Conservation (phyloP, 2,329 filamentous ascomycete genomes). For the Colletotrichum acutatum region DNA sequence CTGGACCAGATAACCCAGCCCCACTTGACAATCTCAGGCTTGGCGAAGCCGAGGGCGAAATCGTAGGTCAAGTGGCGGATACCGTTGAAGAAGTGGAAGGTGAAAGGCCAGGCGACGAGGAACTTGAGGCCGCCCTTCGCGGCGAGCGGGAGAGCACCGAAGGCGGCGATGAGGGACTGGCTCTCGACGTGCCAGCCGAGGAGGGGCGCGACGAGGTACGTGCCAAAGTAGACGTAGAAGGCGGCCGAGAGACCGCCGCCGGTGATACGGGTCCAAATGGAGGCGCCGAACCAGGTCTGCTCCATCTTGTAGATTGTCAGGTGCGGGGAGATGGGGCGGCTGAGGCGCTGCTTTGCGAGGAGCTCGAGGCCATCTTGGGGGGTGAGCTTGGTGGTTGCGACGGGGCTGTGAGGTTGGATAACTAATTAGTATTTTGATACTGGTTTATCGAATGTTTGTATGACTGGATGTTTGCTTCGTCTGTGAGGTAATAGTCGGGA, state of each 20-base stretch:
- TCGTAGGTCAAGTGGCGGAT: slow-evolving; percentile 66
- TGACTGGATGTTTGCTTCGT: background rate
- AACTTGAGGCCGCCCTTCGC: slow-evolving; percentile 69
- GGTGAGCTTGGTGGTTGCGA: slow-evolving; percentile 68
- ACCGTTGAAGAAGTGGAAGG: slow-evolving; percentile 68
- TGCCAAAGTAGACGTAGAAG: slow-evolving; percentile 82
- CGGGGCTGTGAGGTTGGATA: slow-evolving; percentile 54
- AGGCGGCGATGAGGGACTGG: slow-evolving; percentile 68
- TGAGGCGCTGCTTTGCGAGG: slow-evolving; percentile 82
- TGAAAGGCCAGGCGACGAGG: slow-evolving; percentile 67
- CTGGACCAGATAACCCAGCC: slow-evolving; percentile 61
- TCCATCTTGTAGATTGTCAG: slow-evolving; percentile 86
- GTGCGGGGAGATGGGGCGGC: slow-evolving; percentile 87
- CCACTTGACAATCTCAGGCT: slow-evolving; percentile 56
- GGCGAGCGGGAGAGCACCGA: slow-evolving; percentile 67
- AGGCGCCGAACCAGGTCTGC: slow-evolving; percentile 85
- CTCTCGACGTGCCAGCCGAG: slow-evolving; percentile 73
- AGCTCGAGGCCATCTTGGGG: slow-evolving; percentile 67
- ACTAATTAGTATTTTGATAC: background rate
- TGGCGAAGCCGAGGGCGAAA: slow-evolving; percentile 60
- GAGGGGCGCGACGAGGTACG: slow-evolving; percentile 84
- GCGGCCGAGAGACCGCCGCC: slow-evolving; percentile 76
- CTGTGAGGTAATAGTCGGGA: background rate
- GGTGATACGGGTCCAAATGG: slow-evolving; percentile 84
- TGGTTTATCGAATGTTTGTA: background rate